Conservation (phyloP, 1,284 basidiomycete genomes). For the Fomitopsis pinicola region DNA sequence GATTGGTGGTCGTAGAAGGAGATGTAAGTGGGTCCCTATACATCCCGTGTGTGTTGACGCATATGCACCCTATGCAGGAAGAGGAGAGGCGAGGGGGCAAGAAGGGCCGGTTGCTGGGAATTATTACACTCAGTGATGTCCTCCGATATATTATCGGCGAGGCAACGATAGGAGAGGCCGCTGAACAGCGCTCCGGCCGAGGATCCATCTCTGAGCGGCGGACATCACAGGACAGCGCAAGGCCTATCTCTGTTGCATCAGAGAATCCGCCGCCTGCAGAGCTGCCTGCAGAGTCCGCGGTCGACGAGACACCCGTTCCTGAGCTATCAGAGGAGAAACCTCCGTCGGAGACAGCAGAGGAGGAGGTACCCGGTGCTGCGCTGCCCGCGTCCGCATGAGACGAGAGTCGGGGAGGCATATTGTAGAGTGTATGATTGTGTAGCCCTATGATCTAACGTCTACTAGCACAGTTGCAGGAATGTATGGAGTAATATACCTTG, state of each 20-base stretch:
- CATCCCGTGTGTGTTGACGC: slow-evolving; percentile 4
- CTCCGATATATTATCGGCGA: slow-evolving; percentile 82
- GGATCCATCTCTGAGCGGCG: background rate
- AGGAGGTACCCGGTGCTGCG: background rate
- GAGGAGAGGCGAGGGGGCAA: slow-evolving; percentile 73
- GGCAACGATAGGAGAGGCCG: slow-evolving; percentile 40
- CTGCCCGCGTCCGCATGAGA: background rate
- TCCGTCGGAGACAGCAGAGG: background rate
- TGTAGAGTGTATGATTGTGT: slow-evolving; percentile 14
- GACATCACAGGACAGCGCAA: background rate
- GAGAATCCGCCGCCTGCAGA: slow-evolving; percentile 1
- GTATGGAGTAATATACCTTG: slow-evolving; percentile 13
- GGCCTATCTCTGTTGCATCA: background rate
- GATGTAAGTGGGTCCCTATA: slow-evolving; percentile 44
- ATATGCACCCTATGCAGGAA: slow-evolving; percentile 40
- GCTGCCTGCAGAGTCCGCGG: background rate
- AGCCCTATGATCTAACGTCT: slow-evolving; percentile 15
- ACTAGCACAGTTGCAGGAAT: slow-evolving; percentile 10
- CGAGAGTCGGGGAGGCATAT: background rate
- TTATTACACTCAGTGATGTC: slow-evolving; percentile 91
- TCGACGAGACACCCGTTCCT: slow-evolving; percentile 1
- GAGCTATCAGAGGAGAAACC: background rate
- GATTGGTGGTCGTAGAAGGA: slow-evolving; percentile 88
- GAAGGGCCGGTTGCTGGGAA: slow-evolving; percentile 82
- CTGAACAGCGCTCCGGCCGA: background rate